phyloP scores from a whole-genome alignment of 495 filamentous ascomycete genomes.

The Astrothelium subdiscretum region DNA sequence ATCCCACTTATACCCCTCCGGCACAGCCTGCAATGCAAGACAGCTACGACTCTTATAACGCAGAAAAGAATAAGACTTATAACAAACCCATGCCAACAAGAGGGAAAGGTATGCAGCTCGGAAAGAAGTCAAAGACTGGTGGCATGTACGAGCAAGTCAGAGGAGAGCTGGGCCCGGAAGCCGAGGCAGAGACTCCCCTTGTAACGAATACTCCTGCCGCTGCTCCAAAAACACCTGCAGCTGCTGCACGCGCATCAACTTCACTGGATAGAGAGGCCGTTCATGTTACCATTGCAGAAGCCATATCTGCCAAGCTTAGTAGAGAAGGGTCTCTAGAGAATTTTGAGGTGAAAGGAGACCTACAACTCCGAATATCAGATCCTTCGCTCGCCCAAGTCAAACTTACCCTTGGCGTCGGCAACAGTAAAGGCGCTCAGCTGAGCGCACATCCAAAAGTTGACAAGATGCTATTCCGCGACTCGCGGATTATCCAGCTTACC shows the following conservation, averaged over 20 bases:
- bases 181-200: slow-evolving; percentile 64
- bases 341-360: slow-evolving; percentile 79
- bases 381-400: slow-evolving; percentile 78
- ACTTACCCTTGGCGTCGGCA: slow-evolving; percentile 60
- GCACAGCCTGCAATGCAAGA: slow-evolving; percentile 59
- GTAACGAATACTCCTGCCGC: slow-evolving; percentile 47
- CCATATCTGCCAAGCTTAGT: slow-evolving; percentile 74
- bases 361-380: slow-evolving; percentile 80
- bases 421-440: slow-evolving; percentile 73
- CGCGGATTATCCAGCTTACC: slow-evolving; percentile 71
- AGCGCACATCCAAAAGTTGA: slow-evolving; percentile 93
- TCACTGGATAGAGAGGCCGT: slow-evolving; percentile 31
- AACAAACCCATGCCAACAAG: slow-evolving; percentile 50
- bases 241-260: slow-evolving; percentile 50
- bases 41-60: slow-evolving; percentile 85
- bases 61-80: slow-evolving; percentile 76
- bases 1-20: slow-evolving; percentile 52
- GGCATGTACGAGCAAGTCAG: slow-evolving; percentile 95
- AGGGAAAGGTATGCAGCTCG: slow-evolving; percentile 96
- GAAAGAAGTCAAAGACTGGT: slow-evolving; percentile 93
- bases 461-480: slow-evolving; percentile 64
- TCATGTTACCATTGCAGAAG: slow-evolving; percentile 75
- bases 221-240: slow-evolving; percentile 31
- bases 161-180: slow-evolving; percentile 71
- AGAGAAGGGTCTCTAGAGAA: slow-evolving; percentile 74